A percentile compares a stretch with the other conserved stretches of the same genome.
These are phyloP conservation scores for Aspergillus pseudotamarii DNA, from an alignment of 2,329 filamentous ascomycete genomes.

Conservation along the genomic window DNA sequence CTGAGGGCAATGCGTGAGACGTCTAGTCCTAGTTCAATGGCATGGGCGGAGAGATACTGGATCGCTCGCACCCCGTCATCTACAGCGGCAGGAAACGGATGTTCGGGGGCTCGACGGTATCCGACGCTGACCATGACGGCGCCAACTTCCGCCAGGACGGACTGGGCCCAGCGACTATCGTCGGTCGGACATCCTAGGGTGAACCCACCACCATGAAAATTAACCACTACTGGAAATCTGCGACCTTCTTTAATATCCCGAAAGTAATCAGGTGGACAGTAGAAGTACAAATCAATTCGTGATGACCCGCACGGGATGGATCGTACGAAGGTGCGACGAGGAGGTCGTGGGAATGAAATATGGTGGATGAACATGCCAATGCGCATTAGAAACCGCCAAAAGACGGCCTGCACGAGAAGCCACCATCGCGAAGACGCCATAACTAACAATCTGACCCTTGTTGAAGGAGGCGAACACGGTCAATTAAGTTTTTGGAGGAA, in stretches of 20 bases:
- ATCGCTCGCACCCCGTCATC: constrained; percentile 66
- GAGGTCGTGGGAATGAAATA: constrained; percentile 62
- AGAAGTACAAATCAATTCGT: constrained; percentile 61
- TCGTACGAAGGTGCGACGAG: constrained; percentile 61
- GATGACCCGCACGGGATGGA: constrained; percentile 55
- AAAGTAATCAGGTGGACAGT: constrained; percentile 54
- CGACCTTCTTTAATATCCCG: constrained; percentile 39
- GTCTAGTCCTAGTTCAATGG: constrained; percentile 60
- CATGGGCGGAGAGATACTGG: constrained; percentile 60
- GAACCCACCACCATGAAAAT: constrained; percentile 68
- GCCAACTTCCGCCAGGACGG: constrained; percentile 57
- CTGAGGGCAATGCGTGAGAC: constrained; percentile 59
- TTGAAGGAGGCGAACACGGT: background rate
- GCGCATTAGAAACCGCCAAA: constrained; percentile 69
- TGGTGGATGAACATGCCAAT: constrained; percentile 71
- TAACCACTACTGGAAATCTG: constrained; percentile 61
- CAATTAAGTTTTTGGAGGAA: background rate
- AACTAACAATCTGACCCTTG: constrained; percentile 5
- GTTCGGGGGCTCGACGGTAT: constrained; percentile 63
- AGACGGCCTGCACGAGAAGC: constrained; percentile 63
- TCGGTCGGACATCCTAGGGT: constrained; percentile 62
- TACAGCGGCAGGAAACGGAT: constrained; percentile 64
- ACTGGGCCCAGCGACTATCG: constrained; percentile 62
- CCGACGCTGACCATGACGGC: constrained; percentile 64
- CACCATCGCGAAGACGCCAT: constrained; percentile 56